Base-by-base conservation (phyloP, 805 yeast species). In the Cyberlindnera maritima region DNA sequence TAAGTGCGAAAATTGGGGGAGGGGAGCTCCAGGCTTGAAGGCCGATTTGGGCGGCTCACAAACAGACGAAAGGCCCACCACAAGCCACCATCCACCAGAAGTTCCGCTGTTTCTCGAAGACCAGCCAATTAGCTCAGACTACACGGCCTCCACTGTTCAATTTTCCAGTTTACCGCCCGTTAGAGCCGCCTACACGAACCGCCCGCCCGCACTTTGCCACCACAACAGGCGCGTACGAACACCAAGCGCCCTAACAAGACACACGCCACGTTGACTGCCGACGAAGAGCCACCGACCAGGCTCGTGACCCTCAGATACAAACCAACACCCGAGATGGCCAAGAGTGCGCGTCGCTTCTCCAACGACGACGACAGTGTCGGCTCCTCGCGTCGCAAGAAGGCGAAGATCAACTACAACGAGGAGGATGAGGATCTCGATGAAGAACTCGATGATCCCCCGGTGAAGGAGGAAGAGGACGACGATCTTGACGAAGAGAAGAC, bases 301-400 rank as follows among this genome's bases (percentile, higher is more conserved):
- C 31, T 28, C 31, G 44, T 41, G 20, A 41, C 38, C 21, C 35
- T 41, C 34, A 25, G 35, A 14, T 41, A 41, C 39, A 41, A 26
- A 25, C 31, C 31, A 28, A 28, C 13, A 6, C 31, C 31, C 13
- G 31, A 28, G 31, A 28, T 28, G 31, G 14, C 12, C 32, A 33
- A 25, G 33, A 33, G 20, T 38, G 26, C 44, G 4, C 44, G 44
- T 10, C 44, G 38, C 18, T 17, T 12, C 10, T 41, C 44, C 14
- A 41, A 17, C 32, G 39, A 35, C 17, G 46, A 42, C 11, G 46
- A 42, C 10, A 21, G 19, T 38, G 4, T 41, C 25, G 19, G 20
- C 7, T 36, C 38, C 11, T 14, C 44, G 13, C 36, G 43, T 12
- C 46, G 46, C 11, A 42, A 37, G 29, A 42, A 17, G 20, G 35